Conservation (phyloP, 371 early-diverging fungal genomes). For the Rhizomucor pusillus region DNA sequence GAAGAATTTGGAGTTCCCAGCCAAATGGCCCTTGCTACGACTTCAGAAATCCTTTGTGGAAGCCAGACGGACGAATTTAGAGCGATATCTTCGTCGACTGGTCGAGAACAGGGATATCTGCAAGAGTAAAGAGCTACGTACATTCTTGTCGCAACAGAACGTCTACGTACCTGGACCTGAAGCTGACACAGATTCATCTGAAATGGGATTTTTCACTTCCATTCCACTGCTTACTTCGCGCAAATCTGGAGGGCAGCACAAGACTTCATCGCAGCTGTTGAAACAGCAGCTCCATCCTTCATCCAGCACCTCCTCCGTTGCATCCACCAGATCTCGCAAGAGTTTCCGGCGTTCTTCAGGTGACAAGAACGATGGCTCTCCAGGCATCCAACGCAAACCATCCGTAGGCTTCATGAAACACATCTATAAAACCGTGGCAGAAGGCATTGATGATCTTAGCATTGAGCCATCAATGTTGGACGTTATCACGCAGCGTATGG, state of each 20-base stretch:
- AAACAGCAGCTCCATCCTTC: slow-evolving; percentile 14
- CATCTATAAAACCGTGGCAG: slow-evolving; percentile 71
- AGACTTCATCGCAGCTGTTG: not conserved
- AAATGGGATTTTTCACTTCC: slow-evolving; percentile 17
- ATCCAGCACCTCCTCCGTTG: slow-evolving; percentile 13
- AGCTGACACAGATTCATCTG: slow-evolving; percentile 11
- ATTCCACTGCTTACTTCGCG: slow-evolving; percentile 6
- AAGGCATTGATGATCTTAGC: slow-evolving; percentile 66
- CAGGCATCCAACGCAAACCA: slow-evolving; percentile 9
- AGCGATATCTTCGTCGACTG: slow-evolving; percentile 69
- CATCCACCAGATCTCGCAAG: slow-evolving; percentile 8
- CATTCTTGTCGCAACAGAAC: slow-evolving; percentile 67
- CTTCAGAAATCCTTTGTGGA: slow-evolving; percentile 69
- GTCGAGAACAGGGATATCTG: slow-evolving; percentile 55
- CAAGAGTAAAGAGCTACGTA: slow-evolving; percentile 51
- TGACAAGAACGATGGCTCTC: not conserved
- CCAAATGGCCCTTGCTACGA: slow-evolving; percentile 63
- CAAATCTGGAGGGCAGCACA: not conserved
- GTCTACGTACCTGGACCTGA: slow-evolving; percentile 47
- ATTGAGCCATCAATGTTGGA: slow-evolving; percentile 72
- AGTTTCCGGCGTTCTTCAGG: not conserved
- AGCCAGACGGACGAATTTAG: slow-evolving; percentile 62
- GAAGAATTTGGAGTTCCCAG: slow-evolving; percentile 70
- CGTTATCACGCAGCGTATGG: slow-evolving; percentile 66
- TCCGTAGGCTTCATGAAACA: slow-evolving; percentile 61